phyloP scores from a whole-genome alignment of 192 early-diverging fungal species.

The Backusella liffmaniae region DNA sequence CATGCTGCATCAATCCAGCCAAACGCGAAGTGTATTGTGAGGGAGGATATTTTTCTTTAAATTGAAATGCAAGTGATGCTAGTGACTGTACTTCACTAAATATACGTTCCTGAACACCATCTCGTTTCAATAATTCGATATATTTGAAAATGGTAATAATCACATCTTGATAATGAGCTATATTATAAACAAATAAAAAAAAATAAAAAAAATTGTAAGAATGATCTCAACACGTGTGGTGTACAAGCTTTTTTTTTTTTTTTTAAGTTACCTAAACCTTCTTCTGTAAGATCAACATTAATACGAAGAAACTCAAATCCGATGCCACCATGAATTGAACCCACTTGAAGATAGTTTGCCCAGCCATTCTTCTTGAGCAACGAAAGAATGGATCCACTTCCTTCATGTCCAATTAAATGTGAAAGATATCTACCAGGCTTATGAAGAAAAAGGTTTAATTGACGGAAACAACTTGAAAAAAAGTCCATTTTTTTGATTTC shows the following conservation, averaged over 20 bases:
- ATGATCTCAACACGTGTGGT: conserved; percentile 7
- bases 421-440: conserved; percentile 78
- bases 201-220: conserved; percentile 1
- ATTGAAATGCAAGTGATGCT: conserved; percentile 60
- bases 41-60: conserved; percentile 73
- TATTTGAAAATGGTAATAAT: conserved; percentile 85
- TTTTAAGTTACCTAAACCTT: conserved; percentile 56
- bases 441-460: background rate
- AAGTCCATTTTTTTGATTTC: background rate
- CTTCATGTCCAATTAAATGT: conserved; percentile 93
- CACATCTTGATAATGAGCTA: conserved; percentile 74
- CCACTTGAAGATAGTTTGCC: conserved; percentile 76
- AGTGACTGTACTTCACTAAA: conserved; percentile 75
- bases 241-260: background rate
- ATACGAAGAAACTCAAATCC: conserved; percentile 86
- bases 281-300: conserved; percentile 78
- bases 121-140: conserved; percentile 75
- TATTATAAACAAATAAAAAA: background rate
- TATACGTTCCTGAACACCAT: conserved; percentile 74
- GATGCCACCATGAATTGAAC: conserved; percentile 60
- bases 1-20: conserved; percentile 77
- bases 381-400: conserved; percentile 82
- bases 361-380: conserved; percentile 88
- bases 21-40: conserved; percentile 65
- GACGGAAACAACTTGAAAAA: background rate